phyloP scores from a whole-genome alignment of 2,329 filamentous ascomycete genomes.

The Fusarium irregulare region DNA sequence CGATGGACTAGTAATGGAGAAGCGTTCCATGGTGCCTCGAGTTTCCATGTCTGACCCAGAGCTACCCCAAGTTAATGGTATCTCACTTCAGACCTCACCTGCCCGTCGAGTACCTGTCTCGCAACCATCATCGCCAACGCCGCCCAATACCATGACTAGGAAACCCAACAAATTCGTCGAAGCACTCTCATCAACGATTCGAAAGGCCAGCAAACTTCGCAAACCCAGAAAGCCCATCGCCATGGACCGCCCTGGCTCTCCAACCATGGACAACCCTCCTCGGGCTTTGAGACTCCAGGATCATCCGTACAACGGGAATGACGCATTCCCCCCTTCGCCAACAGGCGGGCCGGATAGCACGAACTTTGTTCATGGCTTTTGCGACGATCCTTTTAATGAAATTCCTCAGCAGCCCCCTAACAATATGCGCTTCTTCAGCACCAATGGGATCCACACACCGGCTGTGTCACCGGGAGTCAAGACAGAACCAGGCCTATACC shows the following conservation, averaged over 20 bases:
- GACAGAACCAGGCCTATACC: slow-evolving; percentile 47
- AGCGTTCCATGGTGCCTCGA: slow-evolving; percentile 44
- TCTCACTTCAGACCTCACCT: slow-evolving; percentile 56
- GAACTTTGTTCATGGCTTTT: slow-evolving; percentile 52
- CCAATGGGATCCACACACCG: slow-evolving; percentile 52
- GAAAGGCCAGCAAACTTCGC: slow-evolving; percentile 53
- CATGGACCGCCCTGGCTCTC: slow-evolving; percentile 48
- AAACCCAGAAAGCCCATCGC: slow-evolving; percentile 44
- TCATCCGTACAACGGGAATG: slow-evolving; percentile 39
- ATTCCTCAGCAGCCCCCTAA: slow-evolving; percentile 42
- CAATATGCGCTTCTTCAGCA: slow-evolving; percentile 49
- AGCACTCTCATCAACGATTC: slow-evolving; percentile 55
- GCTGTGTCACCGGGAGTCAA: slow-evolving; percentile 54
- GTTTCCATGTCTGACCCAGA: slow-evolving; percentile 61
- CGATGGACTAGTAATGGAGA: slow-evolving; percentile 30
- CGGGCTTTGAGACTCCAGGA: slow-evolving; percentile 50
- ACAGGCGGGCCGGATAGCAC: slow-evolving; percentile 44
- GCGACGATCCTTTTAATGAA: slow-evolving; percentile 55
- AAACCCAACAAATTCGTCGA: slow-evolving; percentile 56
- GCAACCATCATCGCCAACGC: slow-evolving; percentile 50
- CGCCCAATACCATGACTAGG: slow-evolving; percentile 46
- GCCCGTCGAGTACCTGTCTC: slow-evolving; percentile 47
- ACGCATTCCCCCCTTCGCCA: slow-evolving; percentile 44
- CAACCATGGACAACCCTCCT: slow-evolving; percentile 50
- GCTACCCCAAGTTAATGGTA: slow-evolving; percentile 60